phyloP scores from a whole-genome alignment of 768 basidiomycete genomes.

The Hypsizygus marmoreus region DNA sequence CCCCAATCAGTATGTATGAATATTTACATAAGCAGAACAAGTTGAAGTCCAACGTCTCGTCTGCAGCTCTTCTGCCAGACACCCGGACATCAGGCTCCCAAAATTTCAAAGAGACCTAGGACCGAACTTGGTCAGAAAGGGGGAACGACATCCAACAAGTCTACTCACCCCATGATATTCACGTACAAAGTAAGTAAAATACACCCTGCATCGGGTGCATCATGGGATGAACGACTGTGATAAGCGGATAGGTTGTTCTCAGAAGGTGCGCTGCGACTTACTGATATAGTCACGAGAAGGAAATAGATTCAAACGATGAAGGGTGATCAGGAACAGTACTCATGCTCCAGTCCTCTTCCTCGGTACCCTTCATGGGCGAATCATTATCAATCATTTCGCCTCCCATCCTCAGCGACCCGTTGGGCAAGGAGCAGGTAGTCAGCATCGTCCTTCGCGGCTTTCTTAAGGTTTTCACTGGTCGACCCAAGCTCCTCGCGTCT shows the following conservation, averaged over 20 bases:
- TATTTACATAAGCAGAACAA: not conserved
- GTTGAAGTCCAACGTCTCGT: no score
- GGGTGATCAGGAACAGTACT: slow-evolving; percentile 7
- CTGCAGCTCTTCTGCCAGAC: no score
- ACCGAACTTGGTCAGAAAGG: not conserved
- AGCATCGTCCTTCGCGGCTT: slow-evolving; percentile 33
- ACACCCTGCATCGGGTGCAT: no score
- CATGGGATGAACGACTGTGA: no score
- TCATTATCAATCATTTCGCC: slow-evolving; percentile 11
- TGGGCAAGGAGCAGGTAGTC: slow-evolving; percentile 41
- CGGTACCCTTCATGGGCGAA: slow-evolving; percentile 15
- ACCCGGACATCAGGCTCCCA: no score
- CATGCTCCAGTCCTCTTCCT: slow-evolving; percentile 49
- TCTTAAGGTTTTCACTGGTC: slow-evolving; percentile 44
- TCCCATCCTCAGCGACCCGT: slow-evolving; percentile 19
- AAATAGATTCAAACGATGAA: slow-evolving; percentile 10
- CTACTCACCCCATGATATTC: no score
- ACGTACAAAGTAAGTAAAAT: no score
- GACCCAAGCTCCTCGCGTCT: slow-evolving; percentile 4
- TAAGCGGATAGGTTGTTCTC: not conserved
- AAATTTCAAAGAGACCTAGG: no score
- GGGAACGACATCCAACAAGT: no score
- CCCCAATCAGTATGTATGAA: slow-evolving; percentile 3
- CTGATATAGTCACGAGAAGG: not conserved
- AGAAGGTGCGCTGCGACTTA: not conserved